Percentiles rank a stretch among this genome's conserved stretches.
phyloP scores from a whole-genome alignment of 2,329 filamentous ascomycete genomes.

The Ophiostoma fasciatum region DNA sequence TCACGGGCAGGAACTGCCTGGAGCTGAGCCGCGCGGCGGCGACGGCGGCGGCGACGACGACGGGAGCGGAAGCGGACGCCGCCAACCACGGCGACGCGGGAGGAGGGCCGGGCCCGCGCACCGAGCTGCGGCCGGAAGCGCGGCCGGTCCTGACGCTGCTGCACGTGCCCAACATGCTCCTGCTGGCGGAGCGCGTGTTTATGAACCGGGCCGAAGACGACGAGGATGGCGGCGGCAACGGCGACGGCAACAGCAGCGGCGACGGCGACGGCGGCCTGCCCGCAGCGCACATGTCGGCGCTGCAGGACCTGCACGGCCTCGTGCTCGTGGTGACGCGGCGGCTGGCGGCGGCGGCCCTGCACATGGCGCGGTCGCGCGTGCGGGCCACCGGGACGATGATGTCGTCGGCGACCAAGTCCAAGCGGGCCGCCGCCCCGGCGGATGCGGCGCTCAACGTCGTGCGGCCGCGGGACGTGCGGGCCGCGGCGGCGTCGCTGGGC shows the following conservation, averaged over 20 bases:
- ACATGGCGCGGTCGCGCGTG: constrained; percentile 55
- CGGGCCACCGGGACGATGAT: too few relatives aligned
- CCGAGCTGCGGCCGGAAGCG: not conserved
- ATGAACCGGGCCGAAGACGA: constrained; percentile 54
- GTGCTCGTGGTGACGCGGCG: constrained; percentile 52
- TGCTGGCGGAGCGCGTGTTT: constrained; percentile 51
- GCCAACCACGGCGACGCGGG: not conserved
- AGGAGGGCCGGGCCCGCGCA: not conserved
- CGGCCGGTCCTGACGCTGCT: constrained; percentile 42
- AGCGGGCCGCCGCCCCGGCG: too few relatives aligned
- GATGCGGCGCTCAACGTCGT: too few relatives aligned
- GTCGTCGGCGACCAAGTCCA: too few relatives aligned
- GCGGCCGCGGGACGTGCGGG: constrained; percentile 29
- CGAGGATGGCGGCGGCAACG: not conserved
- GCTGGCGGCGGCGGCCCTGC: constrained; percentile 51
- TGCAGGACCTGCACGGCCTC: constrained; percentile 62
- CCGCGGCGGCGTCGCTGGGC: constrained; percentile 32
- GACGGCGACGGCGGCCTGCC: constrained; percentile 45
- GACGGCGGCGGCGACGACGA: constrained; percentile 3
- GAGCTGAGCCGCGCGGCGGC: constrained; percentile 1
- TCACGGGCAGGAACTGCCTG: constrained; percentile 27
- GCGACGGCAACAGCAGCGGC: constrained; percentile 17
- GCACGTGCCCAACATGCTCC: constrained; percentile 42
- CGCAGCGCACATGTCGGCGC: constrained; percentile 56
- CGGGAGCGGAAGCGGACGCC: not conserved